Evolutionary conservation across 23 red algal species (phyloP), one percentile per base, ranked within the genome.

Genomic region (Agarophyton chilense): DNA sequence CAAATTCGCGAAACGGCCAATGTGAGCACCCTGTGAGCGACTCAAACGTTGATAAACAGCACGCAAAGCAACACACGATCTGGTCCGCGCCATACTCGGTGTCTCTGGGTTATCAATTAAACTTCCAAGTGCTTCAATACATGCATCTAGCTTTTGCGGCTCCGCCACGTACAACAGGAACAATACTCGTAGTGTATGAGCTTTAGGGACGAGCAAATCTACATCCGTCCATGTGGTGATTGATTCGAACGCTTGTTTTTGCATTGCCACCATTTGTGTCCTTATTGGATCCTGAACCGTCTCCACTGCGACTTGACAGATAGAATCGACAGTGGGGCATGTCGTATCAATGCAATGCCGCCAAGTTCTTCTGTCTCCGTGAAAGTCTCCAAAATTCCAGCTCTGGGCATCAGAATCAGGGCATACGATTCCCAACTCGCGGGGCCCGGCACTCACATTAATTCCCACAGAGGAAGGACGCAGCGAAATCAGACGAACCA

Each of bases 311-410:
- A 19, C 35, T 25, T 72, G 34, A 25, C 65, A 72, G 7, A 72
- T 40, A 1, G 17, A 21, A 43, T 72, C 65, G 1, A 40, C 34
- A n/a, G 13, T 72, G 2, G 65, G 65, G 24, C 31, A 43, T 25
- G 39, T 72, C 1, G 65, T 72, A 24, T 72, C 65, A 21, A 72
- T 44, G 21, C 65, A 72, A 43, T 72, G 35, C 14, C 65, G 65
- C 65, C 65, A 72, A 72, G 65, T 35, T 43, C 65, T 72, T 43
- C 65, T 72, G 39, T 72, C 65, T 2, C 25, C 65, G 33, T 35
- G 22, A 72, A 72, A 41, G 39, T 72, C 65, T 52, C 60, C 62
- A 84, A 84, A 84, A 18, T 63, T 71, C 81, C 81, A 84, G 57
- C 60, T 52, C 19, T 84, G 81, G 10, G 28, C 74, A 33, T 78